Base-by-base conservation (phyloP, 495 filamentous ascomycete species). In the Chaetomium cochliodes region DNA sequence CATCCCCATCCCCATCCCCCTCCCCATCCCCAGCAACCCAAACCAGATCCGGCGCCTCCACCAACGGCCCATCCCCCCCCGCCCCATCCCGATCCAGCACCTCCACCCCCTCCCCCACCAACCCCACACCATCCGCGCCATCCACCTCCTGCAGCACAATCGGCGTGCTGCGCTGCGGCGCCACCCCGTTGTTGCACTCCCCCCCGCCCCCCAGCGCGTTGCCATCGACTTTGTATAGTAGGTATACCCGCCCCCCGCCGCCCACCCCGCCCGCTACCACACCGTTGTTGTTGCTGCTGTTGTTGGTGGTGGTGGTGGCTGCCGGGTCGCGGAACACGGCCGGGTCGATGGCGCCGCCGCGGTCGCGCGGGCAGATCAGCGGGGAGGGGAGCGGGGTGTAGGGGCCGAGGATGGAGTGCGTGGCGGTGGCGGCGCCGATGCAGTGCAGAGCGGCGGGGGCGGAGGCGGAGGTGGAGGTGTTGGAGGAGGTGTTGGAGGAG, bases 201-300 rank as follows among this genome's bases (percentile, higher is more conserved):
- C 83, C 85, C 30, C 86, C 84, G 54, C 83, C 68, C 18, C 86
- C 84, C 41, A 86, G 64, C 65, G 78, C 80, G 65, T 86, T 88
- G 26, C 86, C 86, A 70, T 89, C 84, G 8, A 88, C 76, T 67
- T 88, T 88, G 76, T 84, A 89, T 1, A 84, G 69, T 7, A 88
- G 78, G 60, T 86, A 88, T 9, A 79, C 76, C n/a, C 69, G 79
- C 44, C 84, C 82, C n/a, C n/a, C n/a, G n/a, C n/a, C n/a, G n/a
- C n/a, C n/a, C n/a, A n/a, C n/a, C n/a, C n/a, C n/a, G n/a, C n/a
- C n/a, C n/a, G n/a, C n/a, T n/a, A n/a, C n/a, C n/a, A n/a, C n/a
- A n/a, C n/a, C n/a, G n/a, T n/a, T n/a, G n/a, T n/a, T n/a, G n/a
- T n/a, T n/a, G n/a, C n/a, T n/a, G n/a, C n/a, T n/a, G n/a, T n/a